These are phyloP conservation scores for Marvania coccoides DNA, from an alignment of 139 green algal genomes.

Conservation along the genomic window DNA sequence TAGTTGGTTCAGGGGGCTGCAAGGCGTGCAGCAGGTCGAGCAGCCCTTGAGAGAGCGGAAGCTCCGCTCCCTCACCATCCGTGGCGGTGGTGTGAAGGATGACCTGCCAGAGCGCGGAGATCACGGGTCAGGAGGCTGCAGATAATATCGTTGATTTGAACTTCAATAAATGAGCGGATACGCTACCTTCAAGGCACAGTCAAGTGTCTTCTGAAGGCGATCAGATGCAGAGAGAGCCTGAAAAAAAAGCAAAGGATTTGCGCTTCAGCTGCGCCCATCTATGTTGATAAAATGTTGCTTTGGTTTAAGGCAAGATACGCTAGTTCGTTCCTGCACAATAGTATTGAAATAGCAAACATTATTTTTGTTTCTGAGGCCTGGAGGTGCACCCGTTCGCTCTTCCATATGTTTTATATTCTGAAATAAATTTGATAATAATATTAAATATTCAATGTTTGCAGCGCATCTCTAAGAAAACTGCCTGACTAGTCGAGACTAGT, in stretches of 20 bases:
- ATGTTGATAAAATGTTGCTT: not conserved
- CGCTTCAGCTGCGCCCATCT: not conserved
- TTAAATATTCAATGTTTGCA: too few relatives aligned
- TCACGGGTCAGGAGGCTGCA: too few relatives aligned
- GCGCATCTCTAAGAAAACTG: too few relatives aligned
- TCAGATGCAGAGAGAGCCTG: not conserved
- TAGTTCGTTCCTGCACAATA: not conserved
- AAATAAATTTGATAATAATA: too few relatives aligned
- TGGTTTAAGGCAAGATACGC: too few relatives aligned
- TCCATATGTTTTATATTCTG: too few relatives aligned
- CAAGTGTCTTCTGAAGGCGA: not conserved
- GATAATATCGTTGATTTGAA: too few relatives aligned
- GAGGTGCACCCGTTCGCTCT: too few relatives aligned
- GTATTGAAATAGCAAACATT: slow-evolving; percentile 7
- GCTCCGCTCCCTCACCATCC: not conserved
- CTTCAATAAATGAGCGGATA: too few relatives aligned
- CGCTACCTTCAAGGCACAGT: not conserved
- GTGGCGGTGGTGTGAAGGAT: not conserved
- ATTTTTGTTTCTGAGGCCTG: not conserved
- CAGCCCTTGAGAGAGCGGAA: not conserved
- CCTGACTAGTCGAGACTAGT: too few relatives aligned
- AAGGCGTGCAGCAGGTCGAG: not conserved
- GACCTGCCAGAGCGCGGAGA: too few relatives aligned
- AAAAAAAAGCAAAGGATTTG: not conserved
- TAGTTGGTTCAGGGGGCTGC: not conserved